Conservation (phyloP, 139 green algal genomes). For the Auxenochlorella pyrenoidosa region DNA sequence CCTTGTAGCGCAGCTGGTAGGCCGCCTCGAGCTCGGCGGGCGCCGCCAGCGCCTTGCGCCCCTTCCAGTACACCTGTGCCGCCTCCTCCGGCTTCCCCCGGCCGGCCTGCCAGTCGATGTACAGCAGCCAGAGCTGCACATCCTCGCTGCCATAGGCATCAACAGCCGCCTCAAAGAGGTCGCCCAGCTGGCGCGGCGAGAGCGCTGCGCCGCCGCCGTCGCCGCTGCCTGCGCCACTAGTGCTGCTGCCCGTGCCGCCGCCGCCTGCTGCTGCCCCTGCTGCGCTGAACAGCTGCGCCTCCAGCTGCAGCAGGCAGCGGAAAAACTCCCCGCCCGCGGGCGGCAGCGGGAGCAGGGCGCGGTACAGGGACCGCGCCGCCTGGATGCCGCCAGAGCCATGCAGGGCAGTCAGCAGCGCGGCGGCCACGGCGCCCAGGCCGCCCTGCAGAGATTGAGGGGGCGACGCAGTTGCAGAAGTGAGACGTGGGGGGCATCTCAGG, state of each 20-base stretch:
- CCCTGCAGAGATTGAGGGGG: slow-evolving; percentile 20
- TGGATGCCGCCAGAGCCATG: slow-evolving; percentile 40
- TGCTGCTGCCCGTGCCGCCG: neutral
- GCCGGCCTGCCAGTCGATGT: slow-evolving; percentile 42
- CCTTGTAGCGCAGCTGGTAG: slow-evolving; percentile 26
- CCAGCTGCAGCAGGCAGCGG: slow-evolving; percentile 57
- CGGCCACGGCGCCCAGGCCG: slow-evolving; percentile 63
- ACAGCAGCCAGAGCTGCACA: slow-evolving; percentile 72
- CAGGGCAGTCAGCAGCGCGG: slow-evolving; percentile 26
- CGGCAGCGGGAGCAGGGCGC: slow-evolving; percentile 60
- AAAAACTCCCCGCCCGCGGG: slow-evolving; percentile 70
- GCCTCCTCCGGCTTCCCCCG: slow-evolving; percentile 16
- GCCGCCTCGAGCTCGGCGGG: slow-evolving; percentile 59
- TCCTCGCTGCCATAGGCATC: slow-evolving; percentile 58
- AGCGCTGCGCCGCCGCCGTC: neutral
- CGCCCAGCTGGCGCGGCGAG: slow-evolving; percentile 15
- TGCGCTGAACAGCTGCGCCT: slow-evolving; percentile 36
- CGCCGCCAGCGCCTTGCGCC: slow-evolving; percentile 64
- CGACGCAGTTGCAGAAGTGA: neutral
- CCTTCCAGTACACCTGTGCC: slow-evolving; percentile 74
- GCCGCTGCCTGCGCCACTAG: neutral
- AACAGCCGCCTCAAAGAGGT: slow-evolving; percentile 65
- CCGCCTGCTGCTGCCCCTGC: neutral
- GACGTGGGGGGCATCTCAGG: too few species aligned
- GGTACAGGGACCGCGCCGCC: slow-evolving; percentile 59